A percentile compares a stretch with the other conserved stretches of the same genome.
phyloP scores from a whole-genome alignment of 2,329 filamentous ascomycete species.

The Sporothrix globosa region DNA sequence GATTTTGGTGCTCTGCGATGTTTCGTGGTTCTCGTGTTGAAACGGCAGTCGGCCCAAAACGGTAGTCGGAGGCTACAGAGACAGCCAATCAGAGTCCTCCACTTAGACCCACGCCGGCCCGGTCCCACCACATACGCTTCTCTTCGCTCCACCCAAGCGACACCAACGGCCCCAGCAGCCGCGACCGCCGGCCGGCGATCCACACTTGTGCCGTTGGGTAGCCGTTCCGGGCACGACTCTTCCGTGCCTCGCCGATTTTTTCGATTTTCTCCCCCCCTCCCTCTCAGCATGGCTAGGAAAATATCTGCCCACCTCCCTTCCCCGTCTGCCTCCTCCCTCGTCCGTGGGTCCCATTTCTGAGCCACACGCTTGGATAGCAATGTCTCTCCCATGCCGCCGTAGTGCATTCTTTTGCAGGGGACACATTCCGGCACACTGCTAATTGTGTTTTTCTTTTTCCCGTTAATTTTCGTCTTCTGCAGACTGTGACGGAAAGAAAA shows the following conservation, averaged over 20 bases:
- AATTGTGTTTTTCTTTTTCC: neutral
- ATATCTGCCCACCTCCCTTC: neutral
- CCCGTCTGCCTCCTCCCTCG: neutral
- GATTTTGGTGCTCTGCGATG: neutral
- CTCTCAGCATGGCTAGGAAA: neutral
- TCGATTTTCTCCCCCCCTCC: neutral
- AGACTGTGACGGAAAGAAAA: neutral
- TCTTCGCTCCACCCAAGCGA: neutral
- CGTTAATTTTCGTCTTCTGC: no score
- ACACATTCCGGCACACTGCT: neutral
- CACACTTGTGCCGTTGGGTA: slow-evolving; percentile 21
- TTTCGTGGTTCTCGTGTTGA: no score
- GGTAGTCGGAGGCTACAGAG: slow-evolving; percentile 23
- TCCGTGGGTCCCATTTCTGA: no score
- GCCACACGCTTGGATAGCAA: slow-evolving; percentile 1
- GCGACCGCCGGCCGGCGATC: slow-evolving; percentile 27
- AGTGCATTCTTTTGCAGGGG: neutral
- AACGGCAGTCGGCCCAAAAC: slow-evolving; percentile 28
- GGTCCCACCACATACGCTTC: neutral
- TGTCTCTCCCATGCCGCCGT: slow-evolving; percentile 4
- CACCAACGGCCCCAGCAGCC: slow-evolving; percentile 25
- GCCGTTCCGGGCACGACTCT: slow-evolving; percentile 30
- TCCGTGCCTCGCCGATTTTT: slow-evolving; percentile 31
- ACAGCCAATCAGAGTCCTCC: slow-evolving; percentile 16
- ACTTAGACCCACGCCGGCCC: slow-evolving; percentile 24